Conservation (phyloP, 345 rosid species). For the Lumnitzera racemosa region DNA sequence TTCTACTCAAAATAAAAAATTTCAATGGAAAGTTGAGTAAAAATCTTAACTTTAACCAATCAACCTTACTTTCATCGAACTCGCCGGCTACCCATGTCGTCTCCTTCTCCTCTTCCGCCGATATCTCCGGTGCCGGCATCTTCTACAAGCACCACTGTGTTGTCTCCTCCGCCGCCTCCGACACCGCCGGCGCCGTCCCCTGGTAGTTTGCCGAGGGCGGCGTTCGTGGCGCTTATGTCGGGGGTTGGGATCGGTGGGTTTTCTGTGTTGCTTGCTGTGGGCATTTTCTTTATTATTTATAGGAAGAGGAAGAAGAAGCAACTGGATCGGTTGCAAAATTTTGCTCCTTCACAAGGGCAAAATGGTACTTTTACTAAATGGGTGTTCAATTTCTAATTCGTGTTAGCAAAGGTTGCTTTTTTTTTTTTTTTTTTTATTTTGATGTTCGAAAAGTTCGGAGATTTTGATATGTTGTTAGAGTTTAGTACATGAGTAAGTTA, state of each 20-base stretch:
- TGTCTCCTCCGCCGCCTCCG: conserved; percentile 5
- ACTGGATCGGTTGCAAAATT: conserved; percentile 7
- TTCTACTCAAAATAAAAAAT: too few species aligned
- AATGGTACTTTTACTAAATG: conserved; percentile 14
- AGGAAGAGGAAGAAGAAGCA: conserved; percentile 21
- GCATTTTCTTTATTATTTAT: conserved; percentile 21
- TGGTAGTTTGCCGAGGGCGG: conserved; percentile 17
- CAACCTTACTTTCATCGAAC: conserved; percentile 3
- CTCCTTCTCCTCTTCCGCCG: conserved; percentile 17
- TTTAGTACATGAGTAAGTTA: too few species aligned
- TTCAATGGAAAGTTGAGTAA: too few species aligned
- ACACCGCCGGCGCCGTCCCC: neutral
- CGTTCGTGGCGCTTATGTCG: conserved; percentile 21
- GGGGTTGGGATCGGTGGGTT: conserved; percentile 26
- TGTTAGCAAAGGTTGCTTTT: too few species aligned
- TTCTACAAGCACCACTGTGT: conserved; percentile 5
- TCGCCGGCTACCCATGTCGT: conserved; percentile 13
- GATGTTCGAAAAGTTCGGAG: too few species aligned
- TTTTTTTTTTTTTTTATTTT: too few species aligned
- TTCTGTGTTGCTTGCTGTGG: conserved; percentile 22
- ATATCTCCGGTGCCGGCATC: conserved; percentile 4
- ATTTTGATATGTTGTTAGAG: too few species aligned
- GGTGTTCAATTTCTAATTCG: too few species aligned
- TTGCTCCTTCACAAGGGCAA: conserved; percentile 12
- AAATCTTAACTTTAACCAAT: too few species aligned